These are phyloP conservation scores for Nephelium lappaceum DNA, from an alignment of 345 rosid genomes.

Conservation along the genomic window DNA sequence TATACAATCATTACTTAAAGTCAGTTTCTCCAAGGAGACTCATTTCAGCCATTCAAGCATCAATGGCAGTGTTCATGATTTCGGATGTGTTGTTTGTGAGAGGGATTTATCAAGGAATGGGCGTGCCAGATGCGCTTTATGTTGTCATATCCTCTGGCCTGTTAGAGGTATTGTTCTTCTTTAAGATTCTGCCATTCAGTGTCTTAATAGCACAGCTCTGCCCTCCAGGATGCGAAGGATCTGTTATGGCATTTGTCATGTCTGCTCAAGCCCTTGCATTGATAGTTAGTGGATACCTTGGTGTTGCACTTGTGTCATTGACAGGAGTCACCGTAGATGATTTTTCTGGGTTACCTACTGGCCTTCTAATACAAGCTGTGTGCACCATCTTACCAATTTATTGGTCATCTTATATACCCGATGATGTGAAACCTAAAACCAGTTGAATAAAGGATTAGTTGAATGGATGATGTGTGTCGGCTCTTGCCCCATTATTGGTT, in stretches of 20 bases:
- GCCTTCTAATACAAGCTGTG: constrained; percentile 62
- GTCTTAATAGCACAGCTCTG: constrained; percentile 69
- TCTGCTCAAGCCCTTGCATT: constrained; percentile 75
- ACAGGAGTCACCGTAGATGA: constrained; percentile 62
- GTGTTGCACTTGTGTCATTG: constrained; percentile 70
- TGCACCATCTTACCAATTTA: constrained; percentile 60
- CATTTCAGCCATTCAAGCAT: constrained; percentile 62
- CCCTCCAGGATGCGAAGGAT: constrained; percentile 90
- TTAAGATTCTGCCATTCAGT: constrained; percentile 80
- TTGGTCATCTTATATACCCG: constrained; percentile 63
- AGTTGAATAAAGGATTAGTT: constrained; percentile 31
- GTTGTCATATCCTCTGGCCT: constrained; percentile 67
- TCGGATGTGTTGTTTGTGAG: constrained; percentile 75
- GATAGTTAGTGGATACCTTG: constrained; percentile 76
- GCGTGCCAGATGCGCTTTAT: constrained; percentile 63
- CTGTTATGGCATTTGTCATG: constrained; percentile 79
- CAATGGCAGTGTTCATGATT: constrained; percentile 61
- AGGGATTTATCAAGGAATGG: constrained; percentile 60
- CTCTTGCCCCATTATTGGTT: background rate
- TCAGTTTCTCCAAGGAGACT: constrained; percentile 62
- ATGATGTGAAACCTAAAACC: constrained; percentile 37
- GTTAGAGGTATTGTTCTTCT: constrained; percentile 67
- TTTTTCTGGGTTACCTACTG: constrained; percentile 64
- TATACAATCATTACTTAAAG: constrained; percentile 60
- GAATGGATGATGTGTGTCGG: no score